Conservation (phyloP, 148 eudicot genomes). For the Polygonum maritimum region DNA sequence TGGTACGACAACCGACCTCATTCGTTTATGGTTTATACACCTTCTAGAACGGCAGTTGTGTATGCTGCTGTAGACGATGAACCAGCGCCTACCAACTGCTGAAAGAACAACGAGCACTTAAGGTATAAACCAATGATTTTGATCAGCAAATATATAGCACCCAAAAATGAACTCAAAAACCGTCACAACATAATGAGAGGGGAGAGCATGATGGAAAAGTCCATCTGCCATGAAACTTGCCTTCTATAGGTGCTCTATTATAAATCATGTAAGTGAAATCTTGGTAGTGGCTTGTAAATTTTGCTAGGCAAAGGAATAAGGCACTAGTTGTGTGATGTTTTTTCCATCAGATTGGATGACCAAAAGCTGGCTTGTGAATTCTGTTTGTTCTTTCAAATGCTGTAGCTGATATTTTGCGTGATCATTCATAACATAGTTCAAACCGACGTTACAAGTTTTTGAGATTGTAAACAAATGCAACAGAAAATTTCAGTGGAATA, state of each 20-base stretch:
- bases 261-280: background rate
- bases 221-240: background rate
- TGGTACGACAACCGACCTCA: conserved; percentile 61
- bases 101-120: background rate
- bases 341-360: background rate
- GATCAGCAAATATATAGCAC: background rate
- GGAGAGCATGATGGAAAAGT: background rate
- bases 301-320: background rate
- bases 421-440: no score
- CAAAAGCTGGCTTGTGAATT: background rate
- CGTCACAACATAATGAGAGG: no score
- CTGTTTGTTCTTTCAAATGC: background rate
- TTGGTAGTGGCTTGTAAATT: background rate
- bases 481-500: no score
- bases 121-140: background rate
- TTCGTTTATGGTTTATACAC: conserved; percentile 69
- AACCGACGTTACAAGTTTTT: no score
- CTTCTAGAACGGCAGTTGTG: conserved; percentile 80
- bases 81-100: background rate
- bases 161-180: no score
- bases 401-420: no score
- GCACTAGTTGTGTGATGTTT: background rate
- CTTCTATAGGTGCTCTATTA: background rate
- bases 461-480: no score
- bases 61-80: conserved; percentile 50